Conservation (phyloP, 805 yeast genomes). For the Myxozyma vanderwaltii region DNA sequence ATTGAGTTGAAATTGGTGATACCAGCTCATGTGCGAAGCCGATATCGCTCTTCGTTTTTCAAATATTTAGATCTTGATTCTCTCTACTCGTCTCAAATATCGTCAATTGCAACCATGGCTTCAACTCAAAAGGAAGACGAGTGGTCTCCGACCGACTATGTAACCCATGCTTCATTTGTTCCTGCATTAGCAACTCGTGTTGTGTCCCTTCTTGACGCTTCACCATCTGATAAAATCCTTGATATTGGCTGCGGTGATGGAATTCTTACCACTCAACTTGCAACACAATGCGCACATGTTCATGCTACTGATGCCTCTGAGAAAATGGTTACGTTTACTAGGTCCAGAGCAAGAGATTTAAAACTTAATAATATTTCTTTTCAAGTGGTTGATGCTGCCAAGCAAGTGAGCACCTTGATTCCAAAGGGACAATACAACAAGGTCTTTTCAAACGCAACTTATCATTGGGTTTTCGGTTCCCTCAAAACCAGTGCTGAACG, state of each 20-base stretch:
- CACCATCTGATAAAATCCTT: conserved; percentile 23
- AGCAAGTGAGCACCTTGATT: not conserved
- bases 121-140: conserved; percentile 11
- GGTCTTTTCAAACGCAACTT: conserved; percentile 38
- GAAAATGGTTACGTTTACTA: conserved; percentile 21
- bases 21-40: not conserved
- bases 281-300: conserved; percentile 17
- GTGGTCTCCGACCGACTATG: conserved; percentile 30
- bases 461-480: conserved; percentile 36
- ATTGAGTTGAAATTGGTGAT: no score
- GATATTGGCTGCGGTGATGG: conserved; percentile 36
- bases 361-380: conserved; percentile 14
- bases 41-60: not conserved
- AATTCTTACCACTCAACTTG: conserved; percentile 23
- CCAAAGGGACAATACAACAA: conserved; percentile 29
- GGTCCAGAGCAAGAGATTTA: conserved; percentile 1
- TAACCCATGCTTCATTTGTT: conserved; percentile 29
- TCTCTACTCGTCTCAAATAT: not conserved
- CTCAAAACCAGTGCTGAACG: conserved; percentile 15
- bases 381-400: conserved; percentile 25
- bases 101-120: not conserved
- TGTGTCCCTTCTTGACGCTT: conserved; percentile 24
- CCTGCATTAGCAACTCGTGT: conserved; percentile 28
- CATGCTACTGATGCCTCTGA: conserved; percentile 31
- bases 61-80: not conserved